Evolutionary conservation across 1,284 basidiomycete genomes (phyloP).

Genomic region (Spongiforma sp.): DNA sequence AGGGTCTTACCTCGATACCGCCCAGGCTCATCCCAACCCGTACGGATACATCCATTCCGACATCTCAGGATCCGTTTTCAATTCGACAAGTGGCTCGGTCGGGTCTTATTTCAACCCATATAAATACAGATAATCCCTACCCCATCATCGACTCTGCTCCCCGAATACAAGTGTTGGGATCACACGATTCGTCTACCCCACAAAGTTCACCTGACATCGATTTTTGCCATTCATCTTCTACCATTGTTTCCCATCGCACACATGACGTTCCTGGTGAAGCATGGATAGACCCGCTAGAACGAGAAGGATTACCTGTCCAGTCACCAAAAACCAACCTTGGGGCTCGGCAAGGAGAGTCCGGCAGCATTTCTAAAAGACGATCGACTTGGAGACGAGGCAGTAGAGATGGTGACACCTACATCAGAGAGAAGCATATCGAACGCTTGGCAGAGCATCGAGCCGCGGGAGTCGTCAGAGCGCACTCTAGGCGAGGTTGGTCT

Average conservation of each 20-base stretch:
- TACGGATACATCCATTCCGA: neutral
- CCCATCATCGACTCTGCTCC: neutral
- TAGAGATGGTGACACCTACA: slow-evolving; percentile 3
- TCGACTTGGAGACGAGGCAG: slow-evolving; percentile 18
- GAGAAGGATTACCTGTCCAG: slow-evolving; percentile 45
- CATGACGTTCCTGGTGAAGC: slow-evolving; percentile 44
- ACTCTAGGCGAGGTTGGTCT: slow-evolving; percentile 31
- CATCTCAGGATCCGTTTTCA: neutral
- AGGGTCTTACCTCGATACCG: slow-evolving; percentile 18
- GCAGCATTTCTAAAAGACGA: slow-evolving; percentile 17
- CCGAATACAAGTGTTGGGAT: slow-evolving; percentile 2
- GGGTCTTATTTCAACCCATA: neutral
- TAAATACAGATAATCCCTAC: slow-evolving; percentile 30
- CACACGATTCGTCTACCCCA: slow-evolving; percentile 4
- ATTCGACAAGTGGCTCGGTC: too few relatives aligned
- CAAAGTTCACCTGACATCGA: slow-evolving; percentile 11
- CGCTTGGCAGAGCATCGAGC: slow-evolving; percentile 31
- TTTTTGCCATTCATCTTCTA: slow-evolving; percentile 19
- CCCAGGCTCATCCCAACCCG: slow-evolving; percentile 5
- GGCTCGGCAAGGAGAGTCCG: neutral
- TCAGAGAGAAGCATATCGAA: slow-evolving; percentile 22
- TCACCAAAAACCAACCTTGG: slow-evolving; percentile 9
- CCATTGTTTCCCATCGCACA: slow-evolving; percentile 30
- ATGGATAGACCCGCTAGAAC: slow-evolving; percentile 49
- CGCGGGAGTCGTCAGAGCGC: slow-evolving; percentile 35